Percentiles rank a stretch among this genome's conserved stretches.
These are phyloP conservation scores for Canavalia gladiata DNA, from an alignment of 306 rosid genomes.

Conservation along the genomic window DNA sequence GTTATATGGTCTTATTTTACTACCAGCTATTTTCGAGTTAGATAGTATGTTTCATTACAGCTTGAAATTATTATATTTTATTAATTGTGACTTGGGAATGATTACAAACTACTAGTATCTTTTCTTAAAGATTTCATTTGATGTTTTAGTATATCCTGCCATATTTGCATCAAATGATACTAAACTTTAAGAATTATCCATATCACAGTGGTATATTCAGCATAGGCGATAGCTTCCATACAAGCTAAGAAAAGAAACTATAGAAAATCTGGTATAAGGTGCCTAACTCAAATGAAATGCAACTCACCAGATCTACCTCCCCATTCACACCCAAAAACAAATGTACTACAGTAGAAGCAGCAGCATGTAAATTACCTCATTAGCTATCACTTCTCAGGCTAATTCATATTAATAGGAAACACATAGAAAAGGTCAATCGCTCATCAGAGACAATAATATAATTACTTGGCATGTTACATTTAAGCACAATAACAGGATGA, in stretches of 20 bases:
- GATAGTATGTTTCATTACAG: neutral
- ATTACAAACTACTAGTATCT: neutral
- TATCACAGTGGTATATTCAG: neutral
- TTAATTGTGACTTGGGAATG: neutral
- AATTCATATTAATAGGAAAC: constrained; percentile 19
- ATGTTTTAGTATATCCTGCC: neutral
- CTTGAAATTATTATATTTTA: neutral
- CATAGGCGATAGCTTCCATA: constrained; percentile 17
- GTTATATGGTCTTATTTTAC: no score
- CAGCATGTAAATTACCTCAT: constrained; percentile 9
- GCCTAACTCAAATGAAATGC: constrained; percentile 36
- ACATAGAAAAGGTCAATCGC: constrained; percentile 11
- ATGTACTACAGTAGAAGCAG: constrained; percentile 11
- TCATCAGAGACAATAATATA: constrained; percentile 29
- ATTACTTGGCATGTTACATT: constrained; percentile 16
- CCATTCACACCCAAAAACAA: neutral
- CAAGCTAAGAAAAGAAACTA: constrained; percentile 8
- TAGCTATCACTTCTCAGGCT: constrained; percentile 24
- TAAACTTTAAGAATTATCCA: neutral
- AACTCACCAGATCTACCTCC: constrained; percentile 39
- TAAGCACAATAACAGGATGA: constrained; percentile 11
- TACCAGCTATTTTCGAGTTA: no score
- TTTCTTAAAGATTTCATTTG: constrained; percentile 6
- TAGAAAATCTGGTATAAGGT: constrained; percentile 3
- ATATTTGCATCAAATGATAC: neutral